Evolutionary conservation across 106 monocot species (phyloP), one percentile per base, ranked within the genome.

Genomic region (Acorus calamus): DNA sequence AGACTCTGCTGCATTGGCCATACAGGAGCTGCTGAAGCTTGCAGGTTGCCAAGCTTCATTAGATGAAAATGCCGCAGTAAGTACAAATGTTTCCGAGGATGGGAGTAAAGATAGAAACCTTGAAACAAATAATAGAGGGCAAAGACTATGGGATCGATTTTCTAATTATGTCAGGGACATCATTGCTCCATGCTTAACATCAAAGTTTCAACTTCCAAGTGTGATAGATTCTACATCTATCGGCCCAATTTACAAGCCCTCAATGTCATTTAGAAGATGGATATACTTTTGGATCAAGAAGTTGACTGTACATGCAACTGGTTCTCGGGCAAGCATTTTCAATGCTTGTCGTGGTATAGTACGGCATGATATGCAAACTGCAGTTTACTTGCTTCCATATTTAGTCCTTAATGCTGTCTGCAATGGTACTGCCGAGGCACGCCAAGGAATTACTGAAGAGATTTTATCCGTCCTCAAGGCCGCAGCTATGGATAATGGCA

Each of bases 1-100:
- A 66, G 96, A 98, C 75, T 92, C 96, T 52, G 91, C 96, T 69
- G 96, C 96, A 47, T 85, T 98, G 65, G 96, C 96, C 65, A 98
- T 98, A 68, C 96, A 98, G 63, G 96, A 98, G 77, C 85, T 98
- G 52, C 74, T 98, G 45, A 98, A 92, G 57, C 10, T 91, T 53
- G 85, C 85, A 62, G 87, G 96, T 52, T 94, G 89, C 66, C 86
- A 94, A 69, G 83, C 84, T 50, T 83, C 85, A 45, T 52, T 74
- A 44, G 74, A 75, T 84, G 88, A 77, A 50, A 73, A 75, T 44
- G 64, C 55, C 57, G 47, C 28, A 28, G 54, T 44, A 61, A 46
- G 4, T 60, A 4, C 62, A 2, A 57, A 71, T 14, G 59, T 67
- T 47, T 46, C 44, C 56, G 69, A 69, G 1, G 52, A 8, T n/a